Base-by-base conservation (phyloP, 176 grass and related monocot species). In the Musa itinerans region DNA sequence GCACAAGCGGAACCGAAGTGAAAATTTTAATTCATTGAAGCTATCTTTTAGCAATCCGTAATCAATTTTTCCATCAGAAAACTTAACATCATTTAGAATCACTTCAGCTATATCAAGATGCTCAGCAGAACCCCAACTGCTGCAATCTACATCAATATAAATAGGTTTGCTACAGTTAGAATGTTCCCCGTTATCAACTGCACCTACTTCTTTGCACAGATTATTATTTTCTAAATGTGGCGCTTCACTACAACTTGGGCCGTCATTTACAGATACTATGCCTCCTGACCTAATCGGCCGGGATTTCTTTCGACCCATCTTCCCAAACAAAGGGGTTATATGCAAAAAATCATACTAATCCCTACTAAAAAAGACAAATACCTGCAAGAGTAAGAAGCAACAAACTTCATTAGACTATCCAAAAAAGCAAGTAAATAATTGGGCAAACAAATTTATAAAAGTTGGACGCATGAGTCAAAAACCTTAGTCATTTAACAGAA, bases 231-330 rank as follows among this genome's bases (percentile, higher is more conserved):
- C 77, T 79, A 67, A 78, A 80, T 85, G 43, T 23, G 69, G 52
- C 34, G 29, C 5, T 14, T 72, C 25, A 71, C 78, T 82, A 81
- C 73, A 70, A 76, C 78, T 83, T 69, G 69, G 64, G 72, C 78
- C 64, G 53, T 68, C 54, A 68, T 62, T 64, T 50, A 79, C 85
- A 69, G 50, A 21, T 50, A 66, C 69, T 63, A 68, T 10, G 54
- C 29, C 50, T 71, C 58, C 57, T 9, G 86, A 86, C 53, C 84
- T 75, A 67, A 79, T 82, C 50, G 90, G 88, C 34, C 65, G 81
- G 77, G 88, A 82, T 69, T 97, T 97, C 64, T 80, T 90, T 82
- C 90, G 85, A 58, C 87, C 90, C 94, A 97, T 96, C 67, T 67
- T 66, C 51, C 59, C 43, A 49, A 21, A 51, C 21, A 9, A 66